These are phyloP conservation scores for Didymella pinodella DNA, from an alignment of 2,329 filamentous ascomycete genomes.

Conservation along the genomic window DNA sequence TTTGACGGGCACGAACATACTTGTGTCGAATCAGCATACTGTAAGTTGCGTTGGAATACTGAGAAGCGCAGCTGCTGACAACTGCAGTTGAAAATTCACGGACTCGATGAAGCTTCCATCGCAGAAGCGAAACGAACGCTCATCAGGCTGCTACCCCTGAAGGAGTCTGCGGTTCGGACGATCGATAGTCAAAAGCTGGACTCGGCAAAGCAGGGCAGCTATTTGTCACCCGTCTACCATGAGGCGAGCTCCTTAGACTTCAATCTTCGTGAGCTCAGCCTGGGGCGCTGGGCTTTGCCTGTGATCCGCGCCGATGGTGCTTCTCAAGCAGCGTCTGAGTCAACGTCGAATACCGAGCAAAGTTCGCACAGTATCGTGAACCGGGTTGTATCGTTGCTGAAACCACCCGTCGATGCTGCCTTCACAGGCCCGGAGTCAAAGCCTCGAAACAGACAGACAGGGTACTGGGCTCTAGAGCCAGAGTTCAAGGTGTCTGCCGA, in stretches of 20 bases:
- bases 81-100: slow-evolving; percentile 40
- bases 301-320: slow-evolving; percentile 10
- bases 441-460: slow-evolving; percentile 15
- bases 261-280: slow-evolving; percentile 24
- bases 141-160: slow-evolving; percentile 38
- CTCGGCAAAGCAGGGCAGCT: slow-evolving; percentile 19
- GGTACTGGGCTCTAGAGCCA: slow-evolving; percentile 29
- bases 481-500: slow-evolving; percentile 27
- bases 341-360: background rate
- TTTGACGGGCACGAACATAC: slow-evolving; percentile 37
- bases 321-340: background rate
- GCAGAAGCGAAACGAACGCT: slow-evolving; percentile 43
- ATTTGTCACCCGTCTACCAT: slow-evolving; percentile 30
- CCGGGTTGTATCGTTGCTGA: slow-evolving; percentile 7
- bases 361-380: slow-evolving; percentile 11
- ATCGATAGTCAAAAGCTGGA: slow-evolving; percentile 33
- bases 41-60: slow-evolving; percentile 24
- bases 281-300: slow-evolving; percentile 43
- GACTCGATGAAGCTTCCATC: slow-evolving; percentile 30
- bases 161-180: slow-evolving; percentile 20
- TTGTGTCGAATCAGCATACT: slow-evolving; percentile 14
- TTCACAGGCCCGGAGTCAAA: slow-evolving; percentile 4
- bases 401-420: slow-evolving; percentile 5
- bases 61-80: slow-evolving; percentile 11
- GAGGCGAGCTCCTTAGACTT: slow-evolving; percentile 35